These are phyloP conservation scores for Raphanus hybrid DNA, from an alignment of 441 rosid genomes.

Conservation along the genomic window DNA sequence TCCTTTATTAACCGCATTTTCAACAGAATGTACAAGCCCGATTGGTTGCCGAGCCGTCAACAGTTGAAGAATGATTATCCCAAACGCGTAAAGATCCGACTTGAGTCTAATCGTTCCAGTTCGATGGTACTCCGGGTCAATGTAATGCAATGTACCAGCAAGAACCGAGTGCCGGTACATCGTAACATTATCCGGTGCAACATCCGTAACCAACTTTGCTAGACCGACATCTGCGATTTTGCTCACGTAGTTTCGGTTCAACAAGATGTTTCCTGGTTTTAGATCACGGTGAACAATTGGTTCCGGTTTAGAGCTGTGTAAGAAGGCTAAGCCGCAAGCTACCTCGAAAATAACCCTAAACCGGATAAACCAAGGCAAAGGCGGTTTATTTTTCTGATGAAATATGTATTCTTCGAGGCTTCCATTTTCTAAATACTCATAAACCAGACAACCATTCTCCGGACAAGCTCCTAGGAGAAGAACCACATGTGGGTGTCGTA, in stretches of 20 bases:
- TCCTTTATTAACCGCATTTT: slow-evolving; percentile 62
- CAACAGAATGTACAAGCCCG: slow-evolving; percentile 57
- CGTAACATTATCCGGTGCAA: slow-evolving; percentile 74
- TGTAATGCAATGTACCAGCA: slow-evolving; percentile 80
- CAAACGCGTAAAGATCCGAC: slow-evolving; percentile 84
- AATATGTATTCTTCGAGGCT: slow-evolving; percentile 74
- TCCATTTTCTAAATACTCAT: slow-evolving; percentile 91
- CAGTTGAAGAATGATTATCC: slow-evolving; percentile 70
- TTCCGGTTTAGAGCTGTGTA: slow-evolving; percentile 91
- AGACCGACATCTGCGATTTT: slow-evolving; percentile 89
- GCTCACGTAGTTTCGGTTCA: slow-evolving; percentile 76
- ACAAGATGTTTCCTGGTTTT: slow-evolving; percentile 80
- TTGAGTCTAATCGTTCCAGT: slow-evolving; percentile 89
- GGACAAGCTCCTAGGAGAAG: slow-evolving; percentile 94
- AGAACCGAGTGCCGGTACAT: slow-evolving; percentile 66
- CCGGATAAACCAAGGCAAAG: slow-evolving; percentile 88
- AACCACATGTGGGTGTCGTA: slow-evolving; percentile 80
- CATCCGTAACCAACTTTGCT: slow-evolving; percentile 74
- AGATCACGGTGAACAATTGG: slow-evolving; percentile 93
- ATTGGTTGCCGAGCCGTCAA: slow-evolving; percentile 62
- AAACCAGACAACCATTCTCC: slow-evolving; percentile 79
- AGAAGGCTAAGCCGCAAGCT: slow-evolving; percentile 85
- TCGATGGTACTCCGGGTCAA: slow-evolving; percentile 91
- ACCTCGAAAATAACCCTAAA: slow-evolving; percentile 74
- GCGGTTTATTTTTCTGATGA: slow-evolving; percentile 58